Evolutionary conservation across 139 green algal species (phyloP).

Genomic region (Chloropicon primus): DNA sequence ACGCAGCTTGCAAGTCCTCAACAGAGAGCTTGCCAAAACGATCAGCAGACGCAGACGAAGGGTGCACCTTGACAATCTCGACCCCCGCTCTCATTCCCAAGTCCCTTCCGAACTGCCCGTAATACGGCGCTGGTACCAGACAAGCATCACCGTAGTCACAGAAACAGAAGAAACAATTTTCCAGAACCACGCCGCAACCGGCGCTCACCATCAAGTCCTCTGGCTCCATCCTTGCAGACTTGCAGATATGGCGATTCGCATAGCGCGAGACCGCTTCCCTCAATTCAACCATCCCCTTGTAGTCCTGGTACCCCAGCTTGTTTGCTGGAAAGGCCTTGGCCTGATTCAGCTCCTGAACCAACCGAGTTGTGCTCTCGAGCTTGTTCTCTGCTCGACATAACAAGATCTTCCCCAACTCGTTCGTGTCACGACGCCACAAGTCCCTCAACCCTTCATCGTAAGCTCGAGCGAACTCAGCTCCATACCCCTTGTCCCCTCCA

Average conservation of each 20-base stretch:
- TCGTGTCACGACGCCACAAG: not conserved
- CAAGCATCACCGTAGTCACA: not conserved
- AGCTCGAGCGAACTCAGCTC: not conserved
- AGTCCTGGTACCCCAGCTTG: not conserved
- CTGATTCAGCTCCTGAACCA: no score
- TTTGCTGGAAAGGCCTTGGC: no score
- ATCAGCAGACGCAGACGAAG: not conserved
- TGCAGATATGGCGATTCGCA: not conserved
- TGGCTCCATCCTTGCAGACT: not conserved
- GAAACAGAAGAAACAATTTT: not conserved
- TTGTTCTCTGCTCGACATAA: not conserved
- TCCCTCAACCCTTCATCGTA: not conserved
- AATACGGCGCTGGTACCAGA: not conserved
- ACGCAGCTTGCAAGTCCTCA: not conserved
- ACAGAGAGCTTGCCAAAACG: no score
- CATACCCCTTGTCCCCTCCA: no score
- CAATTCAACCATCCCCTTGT: not conserved
- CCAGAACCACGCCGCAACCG: not conserved
- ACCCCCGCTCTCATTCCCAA: not conserved
- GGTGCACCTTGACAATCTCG: not conserved
- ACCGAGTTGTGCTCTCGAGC: no score
- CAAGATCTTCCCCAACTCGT: not conserved
- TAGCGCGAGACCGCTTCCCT: not conserved
- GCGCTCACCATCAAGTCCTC: not conserved
- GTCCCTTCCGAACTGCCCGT: not conserved